phyloP scores from a whole-genome alignment of 306 rosid species.

The Dicorynia guianensis region DNA sequence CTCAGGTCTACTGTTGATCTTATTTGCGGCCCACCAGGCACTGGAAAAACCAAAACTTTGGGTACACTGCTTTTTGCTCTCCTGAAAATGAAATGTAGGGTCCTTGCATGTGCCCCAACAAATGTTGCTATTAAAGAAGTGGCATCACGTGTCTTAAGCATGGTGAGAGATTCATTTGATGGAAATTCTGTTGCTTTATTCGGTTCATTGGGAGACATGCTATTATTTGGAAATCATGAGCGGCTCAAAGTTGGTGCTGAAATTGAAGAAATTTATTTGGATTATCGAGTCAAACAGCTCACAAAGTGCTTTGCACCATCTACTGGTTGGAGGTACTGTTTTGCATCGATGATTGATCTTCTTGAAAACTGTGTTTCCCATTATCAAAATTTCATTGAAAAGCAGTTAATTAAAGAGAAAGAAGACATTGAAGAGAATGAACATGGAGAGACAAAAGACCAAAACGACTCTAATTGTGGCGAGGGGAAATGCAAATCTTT shows the following conservation, averaged over 20 bases:
- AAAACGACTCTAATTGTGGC: conserved; percentile 30
- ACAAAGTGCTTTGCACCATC: conserved; percentile 49
- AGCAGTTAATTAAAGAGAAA: conserved; percentile 41
- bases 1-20: conserved; percentile 57
- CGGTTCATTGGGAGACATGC: conserved; percentile 61
- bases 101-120: conserved; percentile 81
- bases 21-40: conserved; percentile 93
- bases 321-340: conserved; percentile 65
- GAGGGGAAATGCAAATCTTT: conserved; percentile 49
- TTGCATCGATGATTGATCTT: conserved; percentile 60
- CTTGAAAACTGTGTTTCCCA: conserved; percentile 70
- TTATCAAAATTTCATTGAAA: conserved; percentile 61
- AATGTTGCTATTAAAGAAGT: conserved; percentile 76
- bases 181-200: conserved; percentile 36
- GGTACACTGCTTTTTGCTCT: conserved; percentile 57
- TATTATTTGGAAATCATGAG: conserved; percentile 74
- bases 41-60: conserved; percentile 75
- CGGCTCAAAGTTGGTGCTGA: conserved; percentile 65
- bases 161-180: conserved; percentile 50
- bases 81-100: conserved; percentile 53
- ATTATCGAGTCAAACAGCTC: conserved; percentile 64
- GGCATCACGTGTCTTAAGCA: conserved; percentile 59
- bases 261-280: conserved; percentile 63
- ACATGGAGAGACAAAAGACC: conserved; percentile 17
- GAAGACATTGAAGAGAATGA: conserved; percentile 17